These are phyloP conservation scores for Umbilicus rupestris DNA, from an alignment of 164 flowering plant genomes.

Conservation along the genomic window DNA sequence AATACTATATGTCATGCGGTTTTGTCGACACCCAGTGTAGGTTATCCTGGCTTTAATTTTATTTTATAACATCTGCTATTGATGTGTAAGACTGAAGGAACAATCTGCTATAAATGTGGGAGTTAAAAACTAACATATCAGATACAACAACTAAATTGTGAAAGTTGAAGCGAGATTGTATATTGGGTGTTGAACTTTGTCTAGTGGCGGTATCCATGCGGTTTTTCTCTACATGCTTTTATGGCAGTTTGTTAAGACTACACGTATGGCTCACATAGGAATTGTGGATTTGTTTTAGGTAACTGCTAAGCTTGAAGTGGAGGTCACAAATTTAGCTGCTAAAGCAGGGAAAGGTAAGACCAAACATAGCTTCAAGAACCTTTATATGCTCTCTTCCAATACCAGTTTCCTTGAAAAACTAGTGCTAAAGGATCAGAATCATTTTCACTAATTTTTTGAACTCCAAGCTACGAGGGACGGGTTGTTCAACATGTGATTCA, in stretches of 20 bases:
- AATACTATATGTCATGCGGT: not conserved
- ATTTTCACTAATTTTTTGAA: not conserved
- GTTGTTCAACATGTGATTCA: not conserved
- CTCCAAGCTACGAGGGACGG: not conserved
- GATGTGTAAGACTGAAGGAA: not conserved
- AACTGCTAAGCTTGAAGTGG: slow-evolving; percentile 71
- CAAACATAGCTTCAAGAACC: not conserved
- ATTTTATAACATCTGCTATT: not conserved
- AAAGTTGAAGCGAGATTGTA: not conserved
- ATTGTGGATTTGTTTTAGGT: slow-evolving; percentile 35
- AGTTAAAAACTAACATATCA: not conserved
- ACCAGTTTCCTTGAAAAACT: not conserved
- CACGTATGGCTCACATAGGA: not conserved
- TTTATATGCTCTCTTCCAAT: not conserved
- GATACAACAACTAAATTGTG: not conserved
- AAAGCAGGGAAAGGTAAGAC: slow-evolving; percentile 93
- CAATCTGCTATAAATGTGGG: not conserved
- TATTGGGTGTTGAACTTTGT: not conserved
- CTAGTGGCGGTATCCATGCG: not conserved
- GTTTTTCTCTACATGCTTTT: not conserved
- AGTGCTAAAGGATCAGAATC: not conserved
- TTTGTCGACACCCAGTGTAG: not conserved
- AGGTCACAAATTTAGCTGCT: slow-evolving; percentile 91
- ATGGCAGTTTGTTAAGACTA: not conserved
- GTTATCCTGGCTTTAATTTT: not conserved